These are phyloP conservation scores for Coffea eugenioides DNA, from an alignment of 257 asterid genomes.

Conservation along the genomic window DNA sequence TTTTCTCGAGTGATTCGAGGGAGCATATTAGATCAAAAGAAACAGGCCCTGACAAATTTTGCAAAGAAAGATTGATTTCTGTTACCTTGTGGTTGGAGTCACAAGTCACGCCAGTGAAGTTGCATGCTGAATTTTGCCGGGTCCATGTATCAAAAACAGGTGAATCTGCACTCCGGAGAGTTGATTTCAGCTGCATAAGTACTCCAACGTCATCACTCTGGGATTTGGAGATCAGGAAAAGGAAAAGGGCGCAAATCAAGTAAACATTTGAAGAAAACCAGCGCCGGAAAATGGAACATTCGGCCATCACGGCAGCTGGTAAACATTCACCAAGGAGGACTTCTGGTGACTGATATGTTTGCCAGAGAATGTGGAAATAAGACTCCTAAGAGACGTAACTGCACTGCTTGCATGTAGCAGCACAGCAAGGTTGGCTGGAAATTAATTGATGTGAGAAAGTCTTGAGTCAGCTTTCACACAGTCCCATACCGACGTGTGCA, in stretches of 20 bases:
- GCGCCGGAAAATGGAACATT: slow-evolving; percentile 17
- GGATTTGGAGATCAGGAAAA: slow-evolving; percentile 8
- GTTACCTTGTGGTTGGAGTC: slow-evolving; percentile 26
- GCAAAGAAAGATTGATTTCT: slow-evolving; percentile 39
- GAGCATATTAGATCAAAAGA: slow-evolving; percentile 42
- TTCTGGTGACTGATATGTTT: not conserved
- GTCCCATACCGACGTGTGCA: not conserved
- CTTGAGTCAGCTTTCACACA: slow-evolving; percentile 4
- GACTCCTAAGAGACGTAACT: not conserved
- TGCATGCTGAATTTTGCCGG: slow-evolving; percentile 19
- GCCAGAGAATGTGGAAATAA: not conserved
- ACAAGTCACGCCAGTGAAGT: slow-evolving; percentile 38
- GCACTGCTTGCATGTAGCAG: not conserved
- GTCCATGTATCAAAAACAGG: slow-evolving; percentile 34
- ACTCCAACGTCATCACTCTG: slow-evolving; percentile 22
- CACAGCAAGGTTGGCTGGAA: slow-evolving; percentile 10
- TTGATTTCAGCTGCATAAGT: slow-evolving; percentile 38
- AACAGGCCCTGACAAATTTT: slow-evolving; percentile 31
- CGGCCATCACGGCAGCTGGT: slow-evolving; percentile 15
- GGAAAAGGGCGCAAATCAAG: slow-evolving; percentile 1
- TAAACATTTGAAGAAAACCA: not conserved
- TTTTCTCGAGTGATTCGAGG: slow-evolving; percentile 30
- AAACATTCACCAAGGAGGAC: not conserved
- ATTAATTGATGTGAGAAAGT: not conserved
- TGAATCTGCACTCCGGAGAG: slow-evolving; percentile 19